phyloP scores from a whole-genome alignment of 768 basidiomycete genomes.

The Agaricus subrufescens region DNA sequence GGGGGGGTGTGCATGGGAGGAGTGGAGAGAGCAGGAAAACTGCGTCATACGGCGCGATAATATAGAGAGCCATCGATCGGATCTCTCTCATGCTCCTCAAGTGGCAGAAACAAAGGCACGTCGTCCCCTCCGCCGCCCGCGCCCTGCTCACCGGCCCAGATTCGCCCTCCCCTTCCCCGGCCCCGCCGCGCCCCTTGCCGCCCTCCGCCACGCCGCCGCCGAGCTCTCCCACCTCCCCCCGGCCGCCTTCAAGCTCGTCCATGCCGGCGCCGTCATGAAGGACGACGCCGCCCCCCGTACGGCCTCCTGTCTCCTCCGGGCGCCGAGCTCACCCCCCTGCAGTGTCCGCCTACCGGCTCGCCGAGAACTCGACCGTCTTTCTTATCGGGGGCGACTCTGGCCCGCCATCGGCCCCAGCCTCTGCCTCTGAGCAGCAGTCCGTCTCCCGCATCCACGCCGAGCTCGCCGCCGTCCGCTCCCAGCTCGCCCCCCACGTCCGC shows the following conservation, averaged over 20 bases:
- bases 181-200: slow-evolving; percentile 50
- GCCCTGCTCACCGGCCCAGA: slow-evolving; percentile 13
- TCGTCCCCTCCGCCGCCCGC: not conserved
- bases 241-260: slow-evolving; percentile 79
- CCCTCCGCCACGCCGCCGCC: slow-evolving; percentile 58
- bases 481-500: slow-evolving; percentile 54
- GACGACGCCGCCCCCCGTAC: slow-evolving; percentile 68
- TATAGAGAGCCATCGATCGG: slow-evolving; percentile 10
- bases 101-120: slow-evolving; percentile 33
- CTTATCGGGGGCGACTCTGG: slow-evolving; percentile 45
- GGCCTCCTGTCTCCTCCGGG: slow-evolving; percentile 15
- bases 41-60: slow-evolving; percentile 12
- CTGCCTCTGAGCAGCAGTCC: slow-evolving; percentile 44
- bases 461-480: slow-evolving; percentile 43
- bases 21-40: not conserved
- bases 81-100: slow-evolving; percentile 24
- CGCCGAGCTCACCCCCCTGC: slow-evolving; percentile 9
- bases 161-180: slow-evolving; percentile 50
- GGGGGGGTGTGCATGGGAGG: slow-evolving; percentile 10
- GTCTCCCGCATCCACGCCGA: slow-evolving; percentile 54
- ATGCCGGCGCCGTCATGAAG: slow-evolving; percentile 87
- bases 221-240: slow-evolving; percentile 69
- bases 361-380: slow-evolving; percentile 62
- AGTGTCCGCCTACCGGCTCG: slow-evolving; percentile 77
- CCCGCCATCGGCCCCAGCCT: slow-evolving; percentile 16